phyloP scores from a whole-genome alignment of 164 flowering plant genomes.

The Annona cherimola region DNA sequence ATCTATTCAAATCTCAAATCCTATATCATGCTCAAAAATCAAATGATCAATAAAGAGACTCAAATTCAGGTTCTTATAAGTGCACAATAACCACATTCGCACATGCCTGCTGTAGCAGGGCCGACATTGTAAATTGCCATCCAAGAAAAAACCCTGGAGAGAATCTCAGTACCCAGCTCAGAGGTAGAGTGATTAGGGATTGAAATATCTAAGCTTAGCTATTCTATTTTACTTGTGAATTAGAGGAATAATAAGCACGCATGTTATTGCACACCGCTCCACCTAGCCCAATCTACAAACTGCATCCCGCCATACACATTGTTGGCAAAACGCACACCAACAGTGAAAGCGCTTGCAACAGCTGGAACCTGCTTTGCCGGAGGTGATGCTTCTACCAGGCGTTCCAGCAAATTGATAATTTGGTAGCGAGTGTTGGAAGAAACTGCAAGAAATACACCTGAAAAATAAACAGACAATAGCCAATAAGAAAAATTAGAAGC shows the following conservation, averaged over 20 bases:
- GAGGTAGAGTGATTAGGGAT: background rate
- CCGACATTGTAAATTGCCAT: background rate
- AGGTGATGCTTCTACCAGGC: slow-evolving; percentile 78
- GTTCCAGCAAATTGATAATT: slow-evolving; percentile 74
- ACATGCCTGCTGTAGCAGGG: background rate
- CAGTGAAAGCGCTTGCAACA: slow-evolving; percentile 85
- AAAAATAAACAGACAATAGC: background rate
- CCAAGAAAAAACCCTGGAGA: background rate
- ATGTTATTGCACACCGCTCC: slow-evolving; percentile 66
- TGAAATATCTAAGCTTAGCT: background rate
- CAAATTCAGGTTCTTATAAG: background rate
- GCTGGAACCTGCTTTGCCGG: slow-evolving; percentile 72
- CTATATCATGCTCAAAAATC: background rate
- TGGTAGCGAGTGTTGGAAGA: slow-evolving; percentile 96
- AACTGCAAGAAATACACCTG: slow-evolving; percentile 88
- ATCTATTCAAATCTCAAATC: too few relatives aligned
- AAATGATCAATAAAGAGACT: background rate
- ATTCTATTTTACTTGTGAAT: background rate
- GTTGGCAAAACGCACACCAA: slow-evolving; percentile 90
- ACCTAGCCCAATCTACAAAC: slow-evolving; percentile 95
- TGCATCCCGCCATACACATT: slow-evolving; percentile 94
- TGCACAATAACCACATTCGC: background rate
- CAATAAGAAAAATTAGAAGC: background rate
- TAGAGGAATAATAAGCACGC: background rate
- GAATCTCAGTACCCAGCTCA: background rate